These are phyloP conservation scores for Tulasnella sp. DNA, from an alignment of 768 basidiomycete genomes.

Conservation along the genomic window DNA sequence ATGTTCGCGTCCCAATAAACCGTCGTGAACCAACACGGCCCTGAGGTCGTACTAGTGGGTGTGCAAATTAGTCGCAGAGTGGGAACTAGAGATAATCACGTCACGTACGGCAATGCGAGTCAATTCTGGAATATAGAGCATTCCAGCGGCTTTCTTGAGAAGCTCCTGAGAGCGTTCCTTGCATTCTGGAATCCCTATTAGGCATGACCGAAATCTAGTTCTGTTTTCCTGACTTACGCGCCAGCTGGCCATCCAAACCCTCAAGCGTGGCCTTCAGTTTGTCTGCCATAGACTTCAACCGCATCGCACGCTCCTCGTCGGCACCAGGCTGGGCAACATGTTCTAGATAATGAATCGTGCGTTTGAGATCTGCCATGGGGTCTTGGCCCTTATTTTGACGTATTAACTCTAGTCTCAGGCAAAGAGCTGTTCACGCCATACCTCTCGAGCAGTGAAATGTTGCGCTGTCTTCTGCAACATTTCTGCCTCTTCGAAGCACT, in stretches of 20 bases:
- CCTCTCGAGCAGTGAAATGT: conserved; percentile 13
- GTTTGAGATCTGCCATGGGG: conserved; percentile 55
- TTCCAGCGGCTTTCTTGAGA: conserved; percentile 42
- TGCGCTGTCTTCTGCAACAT: conserved; percentile 47
- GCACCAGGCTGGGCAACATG: conserved; percentile 51
- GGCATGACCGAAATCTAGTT: neutral
- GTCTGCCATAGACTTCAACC: conserved; percentile 43
- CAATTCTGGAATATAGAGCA: conserved; percentile 63
- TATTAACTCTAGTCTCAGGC: neutral
- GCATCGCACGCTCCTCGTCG: conserved; percentile 45
- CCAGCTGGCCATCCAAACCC: conserved; percentile 50
- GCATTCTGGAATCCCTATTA: conserved; percentile 14
- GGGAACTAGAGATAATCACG: neutral
- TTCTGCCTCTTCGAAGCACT: conserved; percentile 49
- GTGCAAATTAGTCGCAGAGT: neutral
- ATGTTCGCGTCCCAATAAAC: conserved; percentile 70
- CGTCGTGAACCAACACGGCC: conserved; percentile 71
- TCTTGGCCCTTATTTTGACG: conserved; percentile 52
- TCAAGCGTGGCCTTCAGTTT: conserved; percentile 54
- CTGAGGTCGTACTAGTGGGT: conserved; percentile 72
- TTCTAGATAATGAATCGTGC: conserved; percentile 68
- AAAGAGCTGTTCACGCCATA: neutral
- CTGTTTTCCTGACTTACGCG: conserved; percentile 42
- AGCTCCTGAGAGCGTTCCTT: conserved; percentile 46
- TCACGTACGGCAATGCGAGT: conserved; percentile 53